phyloP scores from a whole-genome alignment of 768 basidiomycete species.

The Dendrothele bispora region DNA sequence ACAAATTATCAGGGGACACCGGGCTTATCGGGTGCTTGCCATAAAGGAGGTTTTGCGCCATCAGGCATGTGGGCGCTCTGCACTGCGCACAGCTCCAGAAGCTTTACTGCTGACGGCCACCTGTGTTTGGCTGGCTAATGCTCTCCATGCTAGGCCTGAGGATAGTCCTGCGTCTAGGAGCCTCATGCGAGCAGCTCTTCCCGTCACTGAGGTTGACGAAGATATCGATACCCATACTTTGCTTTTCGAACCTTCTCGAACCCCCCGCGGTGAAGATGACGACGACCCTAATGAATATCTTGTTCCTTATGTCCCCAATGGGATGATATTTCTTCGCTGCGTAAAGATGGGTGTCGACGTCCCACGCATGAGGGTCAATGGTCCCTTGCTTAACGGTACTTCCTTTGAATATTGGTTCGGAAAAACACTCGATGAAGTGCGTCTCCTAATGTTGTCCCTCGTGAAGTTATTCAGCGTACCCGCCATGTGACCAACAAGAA shows the following conservation, averaged over 20 bases:
- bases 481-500: no score
- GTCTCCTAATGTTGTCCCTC: no score
- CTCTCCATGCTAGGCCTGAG: constrained; percentile 15
- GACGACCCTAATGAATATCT: no score
- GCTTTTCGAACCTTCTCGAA: not conserved
- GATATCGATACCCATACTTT: constrained; percentile 1
- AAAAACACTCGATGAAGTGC: no score
- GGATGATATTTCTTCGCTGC: not conserved
- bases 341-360: not conserved
- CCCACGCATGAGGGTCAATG: not conserved
- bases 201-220: constrained; percentile 17
- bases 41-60: constrained; percentile 12
- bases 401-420: no score
- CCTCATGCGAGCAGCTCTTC: constrained; percentile 17
- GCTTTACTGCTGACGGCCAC: constrained; percentile 15
- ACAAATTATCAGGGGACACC: constrained; percentile 22
- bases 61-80: constrained; percentile 10
- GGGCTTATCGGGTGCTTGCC: constrained; percentile 18
- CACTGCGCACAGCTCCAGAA: not conserved
- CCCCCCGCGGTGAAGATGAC: not conserved
- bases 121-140: constrained; percentile 13
- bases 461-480: no score
- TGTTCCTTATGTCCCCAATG: constrained; percentile 3
- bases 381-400: no score
- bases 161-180: constrained; percentile 11